Evolutionary conservation across 257 asterid genomes (phyloP).

Genomic region (Leonotis leonurus): DNA sequence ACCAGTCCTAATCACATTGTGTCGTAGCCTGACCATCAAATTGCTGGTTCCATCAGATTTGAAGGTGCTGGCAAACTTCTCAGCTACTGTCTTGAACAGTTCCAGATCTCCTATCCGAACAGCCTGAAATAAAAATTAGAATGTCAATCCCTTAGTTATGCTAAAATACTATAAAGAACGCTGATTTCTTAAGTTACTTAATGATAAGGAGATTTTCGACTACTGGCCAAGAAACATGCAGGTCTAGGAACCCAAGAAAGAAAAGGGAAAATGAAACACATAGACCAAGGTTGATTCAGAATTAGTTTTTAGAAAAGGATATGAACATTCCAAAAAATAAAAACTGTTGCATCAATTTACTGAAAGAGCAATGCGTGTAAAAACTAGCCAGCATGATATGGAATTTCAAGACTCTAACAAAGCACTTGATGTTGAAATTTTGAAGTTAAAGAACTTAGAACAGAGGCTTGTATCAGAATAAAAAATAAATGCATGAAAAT

Average conservation of each 20-base stretch:
- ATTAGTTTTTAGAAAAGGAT: neutral
- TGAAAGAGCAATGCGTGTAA: no score
- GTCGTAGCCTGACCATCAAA: slow-evolving; percentile 79
- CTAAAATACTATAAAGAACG: neutral
- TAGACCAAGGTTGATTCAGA: neutral
- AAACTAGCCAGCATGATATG: neutral
- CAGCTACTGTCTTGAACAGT: slow-evolving; percentile 66
- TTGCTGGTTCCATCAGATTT: slow-evolving; percentile 71
- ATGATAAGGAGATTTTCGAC: neutral
- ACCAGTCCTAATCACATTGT: slow-evolving; percentile 85
- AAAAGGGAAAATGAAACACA: neutral
- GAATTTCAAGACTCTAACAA: no score
- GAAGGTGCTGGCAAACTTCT: slow-evolving; percentile 68
- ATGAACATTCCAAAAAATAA: neutral
- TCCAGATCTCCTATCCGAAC: slow-evolving; percentile 87
- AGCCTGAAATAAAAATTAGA: slow-evolving; percentile 49
- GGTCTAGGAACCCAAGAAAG: neutral
- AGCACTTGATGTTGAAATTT: neutral
- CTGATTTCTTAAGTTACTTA: neutral
- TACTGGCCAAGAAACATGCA: neutral
- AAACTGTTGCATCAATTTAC: no score
- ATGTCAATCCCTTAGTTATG: slow-evolving; percentile 6
- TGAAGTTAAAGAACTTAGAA: neutral
- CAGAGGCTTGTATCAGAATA: neutral
- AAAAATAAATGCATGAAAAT: neutral